Conservation (phyloP, 805 yeast species). For the Saturnispora halmiae region DNA sequence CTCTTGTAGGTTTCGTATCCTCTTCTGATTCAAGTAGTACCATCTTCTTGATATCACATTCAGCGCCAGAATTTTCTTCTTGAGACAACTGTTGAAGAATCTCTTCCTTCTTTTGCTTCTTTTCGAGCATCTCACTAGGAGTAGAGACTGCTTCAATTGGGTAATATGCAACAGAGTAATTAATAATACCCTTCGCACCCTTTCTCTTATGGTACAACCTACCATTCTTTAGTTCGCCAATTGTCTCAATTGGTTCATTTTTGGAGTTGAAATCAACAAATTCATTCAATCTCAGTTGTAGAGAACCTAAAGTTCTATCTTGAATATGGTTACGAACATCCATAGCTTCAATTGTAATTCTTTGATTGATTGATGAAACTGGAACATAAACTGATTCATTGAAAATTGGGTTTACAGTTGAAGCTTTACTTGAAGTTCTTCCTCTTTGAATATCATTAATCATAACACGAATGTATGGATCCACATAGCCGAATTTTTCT, state of each 20-base stretch:
- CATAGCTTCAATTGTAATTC: constrained; percentile 80
- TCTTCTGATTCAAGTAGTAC: constrained; percentile 19
- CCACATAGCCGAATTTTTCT: constrained; percentile 84
- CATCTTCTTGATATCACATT: constrained; percentile 15
- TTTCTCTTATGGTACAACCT: constrained; percentile 57
- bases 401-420: constrained; percentile 74
- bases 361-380: constrained; percentile 74
- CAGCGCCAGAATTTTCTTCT: constrained; percentile 19
- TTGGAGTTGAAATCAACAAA: constrained; percentile 61
- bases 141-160: constrained; percentile 76
- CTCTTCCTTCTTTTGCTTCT: constrained; percentile 28
- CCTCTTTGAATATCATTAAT: constrained; percentile 69
- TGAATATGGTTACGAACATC: constrained; percentile 72
- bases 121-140: constrained; percentile 60
- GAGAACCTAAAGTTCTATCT: constrained; percentile 82
- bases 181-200: constrained; percentile 76
- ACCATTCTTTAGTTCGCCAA: constrained; percentile 47
- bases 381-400: constrained; percentile 77
- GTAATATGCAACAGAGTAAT: constrained; percentile 70
- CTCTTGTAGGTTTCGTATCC: constrained; percentile 35
- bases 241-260: constrained; percentile 50
- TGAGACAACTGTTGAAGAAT: constrained; percentile 21
- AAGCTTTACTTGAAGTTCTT: constrained; percentile 61
- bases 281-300: constrained; percentile 58
- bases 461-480: constrained; percentile 79